Evolutionary conservation across 805 yeast genomes (phyloP), one percentile per base, ranked within the genome.

Genomic region (Wickerhamomyces chaumierensis): DNA sequence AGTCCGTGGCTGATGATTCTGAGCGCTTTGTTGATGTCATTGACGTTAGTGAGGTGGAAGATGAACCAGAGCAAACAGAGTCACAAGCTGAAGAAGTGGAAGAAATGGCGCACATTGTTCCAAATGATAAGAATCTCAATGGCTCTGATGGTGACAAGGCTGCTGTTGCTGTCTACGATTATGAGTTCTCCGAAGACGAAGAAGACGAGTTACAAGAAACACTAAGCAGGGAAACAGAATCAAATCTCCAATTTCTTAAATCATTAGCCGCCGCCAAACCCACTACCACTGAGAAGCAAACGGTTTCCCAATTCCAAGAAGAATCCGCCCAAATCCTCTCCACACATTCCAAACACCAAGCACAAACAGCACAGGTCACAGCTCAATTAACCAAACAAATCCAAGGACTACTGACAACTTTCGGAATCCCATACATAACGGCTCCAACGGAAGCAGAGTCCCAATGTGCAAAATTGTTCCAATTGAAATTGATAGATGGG

Each of bases 401-500:
- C 16, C 96, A 92, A 59, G 95, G 87, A 45, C 64, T 92, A 33
- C 63, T 92, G 8, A 72, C 81, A 21, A 61, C 90, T 39, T 92
- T 92, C 65, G 98, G 98, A 1, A 82, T 92, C 4, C 99, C 99
- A 0, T 92, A 75, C 48, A 71, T 92, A 9, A 84, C 95, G 0
- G 96, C 98, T 0, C 99, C 98, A 1, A 86, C 86, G 88, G 99
- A 92, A 60, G 98, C 98, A 2, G 99, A 92, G 61, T 97, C 98
- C 0, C 98, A 92, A 53, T 92, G 99, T 61, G 96, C 95, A 0
- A 84, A 81, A 46, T 60, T 92, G 6, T 58, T 75, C 31, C 53
- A 58, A n/a, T 57, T 87, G 18, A 74, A 71, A 0, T 63, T 92
- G 16, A 96, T 90, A 4, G 97, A 92, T 58, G 99, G 98, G 0